Evolutionary conservation across 805 yeast species (phyloP).

Genomic region (Candida namnaoensis): DNA sequence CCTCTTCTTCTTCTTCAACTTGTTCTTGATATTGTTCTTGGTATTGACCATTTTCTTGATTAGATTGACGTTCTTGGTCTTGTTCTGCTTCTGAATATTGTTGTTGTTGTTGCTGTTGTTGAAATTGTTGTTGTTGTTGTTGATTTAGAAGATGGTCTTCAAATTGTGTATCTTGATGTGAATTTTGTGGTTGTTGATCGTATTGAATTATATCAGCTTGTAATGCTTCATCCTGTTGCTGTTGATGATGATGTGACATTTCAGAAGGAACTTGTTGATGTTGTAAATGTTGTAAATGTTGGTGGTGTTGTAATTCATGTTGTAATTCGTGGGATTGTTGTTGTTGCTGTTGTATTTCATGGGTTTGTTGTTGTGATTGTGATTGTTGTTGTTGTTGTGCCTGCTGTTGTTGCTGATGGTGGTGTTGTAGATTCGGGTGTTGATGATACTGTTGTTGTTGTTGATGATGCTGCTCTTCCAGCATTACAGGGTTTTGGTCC

Average conservation of each 20-base stretch:
- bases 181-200: too few species aligned
- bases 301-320: constrained; percentile 19
- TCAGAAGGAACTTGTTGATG: constrained; percentile 21
- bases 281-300: constrained; percentile 21
- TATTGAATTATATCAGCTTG: too few species aligned
- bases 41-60: constrained; percentile 2
- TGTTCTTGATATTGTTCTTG: constrained; percentile 5
- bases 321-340: neutral
- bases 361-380: constrained; percentile 5
- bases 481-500: constrained; percentile 4
- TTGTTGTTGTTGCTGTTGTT: constrained; percentile 1
- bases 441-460: neutral
- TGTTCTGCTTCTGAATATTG: neutral
- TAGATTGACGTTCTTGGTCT: neutral
- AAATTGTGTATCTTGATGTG: too few species aligned
- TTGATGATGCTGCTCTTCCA: neutral
- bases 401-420: constrained; percentile 3
- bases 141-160: neutral
- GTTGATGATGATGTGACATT: constrained; percentile 17
- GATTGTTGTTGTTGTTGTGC: constrained; percentile 3
- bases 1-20: constrained; percentile 25
- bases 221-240: too few species aligned
- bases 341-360: constrained; percentile 2
- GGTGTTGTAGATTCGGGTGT: neutral
- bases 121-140: constrained; percentile 2